Evolutionary conservation across 345 rosid genomes (phyloP).

Genomic region (Eucalyptus brandiana): DNA sequence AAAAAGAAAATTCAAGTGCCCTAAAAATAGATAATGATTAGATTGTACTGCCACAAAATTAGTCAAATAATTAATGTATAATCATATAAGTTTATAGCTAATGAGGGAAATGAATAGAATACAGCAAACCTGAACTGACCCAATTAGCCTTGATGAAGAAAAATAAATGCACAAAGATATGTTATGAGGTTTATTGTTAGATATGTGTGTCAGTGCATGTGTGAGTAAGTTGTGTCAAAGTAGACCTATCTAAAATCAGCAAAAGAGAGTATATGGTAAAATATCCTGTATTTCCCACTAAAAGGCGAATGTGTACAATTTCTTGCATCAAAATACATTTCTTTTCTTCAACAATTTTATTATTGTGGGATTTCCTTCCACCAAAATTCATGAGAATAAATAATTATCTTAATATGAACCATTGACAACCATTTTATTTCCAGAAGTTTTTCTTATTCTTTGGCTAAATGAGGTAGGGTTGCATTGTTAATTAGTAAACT

Average conservation of each 20-base stretch:
- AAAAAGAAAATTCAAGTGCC: background rate
- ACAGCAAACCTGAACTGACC: background rate
- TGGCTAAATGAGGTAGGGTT: background rate
- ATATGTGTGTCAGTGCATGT: background rate
- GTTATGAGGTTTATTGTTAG: background rate
- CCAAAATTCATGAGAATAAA: background rate
- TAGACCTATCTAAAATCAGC: background rate
- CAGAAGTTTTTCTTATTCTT: background rate
- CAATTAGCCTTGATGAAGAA: background rate
- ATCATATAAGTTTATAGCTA: background rate
- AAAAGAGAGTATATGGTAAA: background rate
- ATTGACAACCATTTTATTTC: background rate
- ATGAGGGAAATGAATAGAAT: background rate
- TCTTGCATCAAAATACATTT: background rate
- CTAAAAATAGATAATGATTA: background rate
- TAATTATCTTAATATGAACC: background rate
- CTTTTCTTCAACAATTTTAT: background rate
- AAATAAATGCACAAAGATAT: background rate
- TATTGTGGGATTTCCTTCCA: background rate
- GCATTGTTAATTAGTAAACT: background rate
- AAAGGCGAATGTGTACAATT: too few species aligned
- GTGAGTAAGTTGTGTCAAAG: background rate
- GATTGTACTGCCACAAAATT: background rate
- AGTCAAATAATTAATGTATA: background rate
- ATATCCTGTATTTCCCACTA: background rate